Base-by-base conservation (phyloP, 2,329 filamentous ascomycete genomes). In the Drechslerella stenobrocha region DNA sequence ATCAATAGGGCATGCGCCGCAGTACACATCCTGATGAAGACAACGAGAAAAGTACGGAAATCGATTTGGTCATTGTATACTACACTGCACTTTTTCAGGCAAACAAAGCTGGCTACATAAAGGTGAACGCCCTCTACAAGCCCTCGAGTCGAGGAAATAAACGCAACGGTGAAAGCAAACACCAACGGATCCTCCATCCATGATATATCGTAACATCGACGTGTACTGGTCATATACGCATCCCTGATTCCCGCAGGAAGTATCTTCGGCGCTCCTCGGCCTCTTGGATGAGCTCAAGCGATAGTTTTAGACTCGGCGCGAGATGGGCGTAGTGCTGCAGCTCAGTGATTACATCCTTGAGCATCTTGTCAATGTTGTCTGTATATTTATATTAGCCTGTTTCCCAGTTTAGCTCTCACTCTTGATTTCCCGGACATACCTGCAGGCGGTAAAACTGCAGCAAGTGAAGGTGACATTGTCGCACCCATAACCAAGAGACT, bases 401-500 rank as follows among this genome's bases (percentile, higher is more conserved):
- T 70, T 81, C 80, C 2, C 84, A 80, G 22, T 2, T 32, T 13
- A 32, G 11, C 3, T 18, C 15, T 11, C 23, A 18, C 18, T 20
- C 0, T 6, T 32, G 28, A 51, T 13, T n/a, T 7, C 24, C 24
- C 34, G 26, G 11, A 77, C 52, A 44, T 51, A 67, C 63, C 63
- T 69, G 75, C 77, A 1, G 81, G 78, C 6, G 81, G 80, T 26
- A 92, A 79, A 37, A 91, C 84, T 50, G 79, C 81, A 22, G 83
- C 84, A 2, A 92, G 81, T 3, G 85, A 85, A 0, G 85, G 84
- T 6, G 86, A 90, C 84, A 92, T 88, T 13, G 87, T 90, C 13
- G 88, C 87, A 4, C 88, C 89, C 88, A 93, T 92, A 30, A 93
- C 83, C 42, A 93, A 80, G 13, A 93, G 79, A 1, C 87, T 87